phyloP scores from a whole-genome alignment of 2,329 filamentous ascomycete species.

The Diplocarpon rosae region DNA sequence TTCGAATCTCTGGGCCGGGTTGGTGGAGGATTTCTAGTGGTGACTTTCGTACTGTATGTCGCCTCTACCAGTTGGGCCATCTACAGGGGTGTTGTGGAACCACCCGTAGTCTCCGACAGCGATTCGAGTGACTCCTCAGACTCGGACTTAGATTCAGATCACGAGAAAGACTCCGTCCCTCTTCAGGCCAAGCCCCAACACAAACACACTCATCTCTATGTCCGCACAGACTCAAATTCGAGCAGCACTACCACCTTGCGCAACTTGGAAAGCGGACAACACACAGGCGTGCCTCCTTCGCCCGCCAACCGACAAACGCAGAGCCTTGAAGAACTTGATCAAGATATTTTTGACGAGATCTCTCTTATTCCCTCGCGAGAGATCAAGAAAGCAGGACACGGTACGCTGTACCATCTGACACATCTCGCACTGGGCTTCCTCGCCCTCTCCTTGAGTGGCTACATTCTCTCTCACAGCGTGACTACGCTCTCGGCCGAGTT shows the following conservation, averaged over 20 bases:
- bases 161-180: conserved; percentile 4
- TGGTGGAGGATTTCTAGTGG: conserved; percentile 31
- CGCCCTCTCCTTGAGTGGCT: conserved; percentile 35
- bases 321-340: not conserved
- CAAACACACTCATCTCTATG: not conserved
- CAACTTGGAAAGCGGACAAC: conserved; percentile 5
- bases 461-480: conserved; percentile 36
- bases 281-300: conserved; percentile 1
- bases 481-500: conserved; percentile 31
- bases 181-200: conserved; percentile 3
- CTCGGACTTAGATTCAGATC: conserved; percentile 11
- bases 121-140: conserved; percentile 31
- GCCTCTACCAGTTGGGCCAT: conserved; percentile 35
- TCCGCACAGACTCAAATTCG: conserved; percentile 2
- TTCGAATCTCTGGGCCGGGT: conserved; percentile 26
- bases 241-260: conserved; percentile 11
- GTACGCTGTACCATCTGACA: conserved; percentile 30
- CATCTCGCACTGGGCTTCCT: conserved; percentile 35
- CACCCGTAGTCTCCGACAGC: conserved; percentile 33
- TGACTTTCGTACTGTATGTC: conserved; percentile 34
- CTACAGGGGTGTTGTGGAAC: conserved; percentile 31
- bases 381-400: conserved; percentile 8
- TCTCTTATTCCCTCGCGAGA: conserved; percentile 1
- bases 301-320: not conserved
- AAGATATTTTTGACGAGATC: conserved; percentile 11